Conservation (phyloP, 306 rosid genomes). For the Gynostemma pentaphyllum region DNA sequence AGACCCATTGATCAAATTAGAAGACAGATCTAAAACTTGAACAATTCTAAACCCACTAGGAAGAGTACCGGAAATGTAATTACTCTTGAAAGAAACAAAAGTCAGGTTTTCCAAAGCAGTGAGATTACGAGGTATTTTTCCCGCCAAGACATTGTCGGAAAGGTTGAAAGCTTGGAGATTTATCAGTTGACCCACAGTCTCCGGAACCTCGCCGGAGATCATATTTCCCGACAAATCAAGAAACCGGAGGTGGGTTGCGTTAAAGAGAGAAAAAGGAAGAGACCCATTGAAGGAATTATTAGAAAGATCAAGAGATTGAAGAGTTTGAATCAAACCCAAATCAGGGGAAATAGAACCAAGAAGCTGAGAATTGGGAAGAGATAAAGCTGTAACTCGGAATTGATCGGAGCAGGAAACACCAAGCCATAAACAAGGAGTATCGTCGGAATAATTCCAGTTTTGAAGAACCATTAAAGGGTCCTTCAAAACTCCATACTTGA, state of each 20-base stretch:
- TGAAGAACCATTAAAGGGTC: slow-evolving; percentile 41
- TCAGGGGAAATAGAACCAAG: slow-evolving; percentile 56
- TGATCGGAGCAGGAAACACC: slow-evolving; percentile 48
- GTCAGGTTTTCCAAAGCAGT: slow-evolving; percentile 35
- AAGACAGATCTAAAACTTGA: slow-evolving; percentile 63
- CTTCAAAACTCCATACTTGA: slow-evolving; percentile 40
- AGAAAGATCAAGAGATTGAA: slow-evolving; percentile 64
- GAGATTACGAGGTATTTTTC: slow-evolving; percentile 43
- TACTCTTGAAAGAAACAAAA: slow-evolving; percentile 34
- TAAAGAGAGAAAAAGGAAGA: slow-evolving; percentile 42
- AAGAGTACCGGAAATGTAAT: slow-evolving; percentile 50
- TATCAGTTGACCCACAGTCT: slow-evolving; percentile 17
- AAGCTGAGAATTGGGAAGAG: slow-evolving; percentile 56
- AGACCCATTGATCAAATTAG: slow-evolving; percentile 65
- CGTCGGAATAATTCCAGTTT: slow-evolving; percentile 46
- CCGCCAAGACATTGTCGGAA: slow-evolving; percentile 73
- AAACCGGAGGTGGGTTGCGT: slow-evolving; percentile 33
- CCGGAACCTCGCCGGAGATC: slow-evolving; percentile 48
- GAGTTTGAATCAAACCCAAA: slow-evolving; percentile 52
- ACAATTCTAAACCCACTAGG: slow-evolving; percentile 28
- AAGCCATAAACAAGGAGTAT: slow-evolving; percentile 70
- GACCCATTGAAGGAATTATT: slow-evolving; percentile 79
- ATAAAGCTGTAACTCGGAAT: slow-evolving; percentile 28
- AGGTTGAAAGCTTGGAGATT: slow-evolving; percentile 48
- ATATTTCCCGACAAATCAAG: slow-evolving; percentile 51